Percentiles rank a stretch among this genome's conserved stretches.
These are phyloP conservation scores for Spathaspora passalidarum DNA, from an alignment of 805 yeast species.

Conservation along the genomic window DNA sequence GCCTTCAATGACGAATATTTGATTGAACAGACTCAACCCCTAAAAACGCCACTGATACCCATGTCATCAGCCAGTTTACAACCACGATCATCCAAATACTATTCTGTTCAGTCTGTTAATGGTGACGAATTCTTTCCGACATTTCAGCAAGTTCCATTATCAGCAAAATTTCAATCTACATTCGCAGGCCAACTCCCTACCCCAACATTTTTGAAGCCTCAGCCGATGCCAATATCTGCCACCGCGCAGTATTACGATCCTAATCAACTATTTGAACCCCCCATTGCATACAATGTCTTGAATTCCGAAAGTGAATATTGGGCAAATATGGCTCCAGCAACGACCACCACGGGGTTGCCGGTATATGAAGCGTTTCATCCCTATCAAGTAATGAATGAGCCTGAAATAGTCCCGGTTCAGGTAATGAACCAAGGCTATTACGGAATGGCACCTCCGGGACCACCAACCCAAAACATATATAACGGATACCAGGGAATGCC, in stretches of 20 bases:
- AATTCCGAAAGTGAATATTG: conserved; percentile 7
- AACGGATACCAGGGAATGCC: not conserved
- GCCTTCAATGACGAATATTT: conserved; percentile 45
- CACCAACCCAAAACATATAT: not conserved
- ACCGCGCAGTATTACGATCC: conserved; percentile 1
- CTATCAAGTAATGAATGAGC: conserved; percentile 1
- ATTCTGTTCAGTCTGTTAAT: conserved; percentile 7
- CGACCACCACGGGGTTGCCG: not conserved
- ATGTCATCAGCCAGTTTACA: conserved; percentile 11
- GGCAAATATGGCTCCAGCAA: not conserved
- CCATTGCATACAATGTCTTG: conserved; percentile 2
- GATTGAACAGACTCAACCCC: conserved; percentile 50
- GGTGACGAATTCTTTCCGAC: conserved; percentile 20
- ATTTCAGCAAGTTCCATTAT: conserved; percentile 14
- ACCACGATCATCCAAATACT: conserved; percentile 9
- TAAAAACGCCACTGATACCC: conserved; percentile 29
- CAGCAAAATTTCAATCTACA: conserved; percentile 21
- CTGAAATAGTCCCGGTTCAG: conserved; percentile 3
- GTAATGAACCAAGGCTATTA: not conserved
- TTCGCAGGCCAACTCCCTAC: conserved; percentile 1
- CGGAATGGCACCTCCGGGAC: not conserved
- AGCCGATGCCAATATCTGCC: not conserved
- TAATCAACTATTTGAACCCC: not conserved
- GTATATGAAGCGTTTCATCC: conserved; percentile 4
- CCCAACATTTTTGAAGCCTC: conserved; percentile 4